Conservation (phyloP, 176 grass and related monocot genomes). For the Pharus latifolius region DNA sequence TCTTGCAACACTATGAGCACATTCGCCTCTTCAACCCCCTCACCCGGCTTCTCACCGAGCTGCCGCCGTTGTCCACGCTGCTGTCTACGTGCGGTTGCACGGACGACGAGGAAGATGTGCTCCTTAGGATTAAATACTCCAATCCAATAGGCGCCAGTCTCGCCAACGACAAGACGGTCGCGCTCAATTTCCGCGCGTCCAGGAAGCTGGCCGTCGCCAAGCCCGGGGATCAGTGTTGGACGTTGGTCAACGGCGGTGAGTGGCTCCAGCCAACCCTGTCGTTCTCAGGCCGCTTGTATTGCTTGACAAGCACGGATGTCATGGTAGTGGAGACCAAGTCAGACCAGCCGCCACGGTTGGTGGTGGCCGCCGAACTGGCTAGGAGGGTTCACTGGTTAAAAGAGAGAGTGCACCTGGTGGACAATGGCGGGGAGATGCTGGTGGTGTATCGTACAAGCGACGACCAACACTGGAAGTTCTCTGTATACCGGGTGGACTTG, state of each 20-base stretch:
- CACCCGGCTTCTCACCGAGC: not conserved
- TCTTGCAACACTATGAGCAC: not conserved
- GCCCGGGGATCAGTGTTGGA: not conserved
- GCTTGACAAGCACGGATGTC: not conserved
- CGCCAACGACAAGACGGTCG: not conserved
- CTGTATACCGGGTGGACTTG: not conserved
- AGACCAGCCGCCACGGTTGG: not conserved
- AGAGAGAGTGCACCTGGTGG: not conserved
- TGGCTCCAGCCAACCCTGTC: not conserved
- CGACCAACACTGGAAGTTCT: not conserved
- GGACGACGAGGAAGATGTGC: no score
- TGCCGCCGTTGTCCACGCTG: not conserved
- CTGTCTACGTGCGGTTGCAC: no score
- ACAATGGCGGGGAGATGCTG: not conserved
- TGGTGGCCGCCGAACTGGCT: not conserved
- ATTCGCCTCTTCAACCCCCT: not conserved
- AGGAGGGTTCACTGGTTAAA: not conserved
- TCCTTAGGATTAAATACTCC: not conserved
- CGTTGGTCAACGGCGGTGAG: not conserved
- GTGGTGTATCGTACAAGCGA: not conserved
- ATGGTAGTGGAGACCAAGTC: not conserved
- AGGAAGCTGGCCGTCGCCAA: not conserved
- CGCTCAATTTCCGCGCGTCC: not conserved
- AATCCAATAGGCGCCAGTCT: not conserved
- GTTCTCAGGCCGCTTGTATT: not conserved